Evolutionary conservation across 441 rosid genomes (phyloP).

Genomic region (Sinapis alba): DNA sequence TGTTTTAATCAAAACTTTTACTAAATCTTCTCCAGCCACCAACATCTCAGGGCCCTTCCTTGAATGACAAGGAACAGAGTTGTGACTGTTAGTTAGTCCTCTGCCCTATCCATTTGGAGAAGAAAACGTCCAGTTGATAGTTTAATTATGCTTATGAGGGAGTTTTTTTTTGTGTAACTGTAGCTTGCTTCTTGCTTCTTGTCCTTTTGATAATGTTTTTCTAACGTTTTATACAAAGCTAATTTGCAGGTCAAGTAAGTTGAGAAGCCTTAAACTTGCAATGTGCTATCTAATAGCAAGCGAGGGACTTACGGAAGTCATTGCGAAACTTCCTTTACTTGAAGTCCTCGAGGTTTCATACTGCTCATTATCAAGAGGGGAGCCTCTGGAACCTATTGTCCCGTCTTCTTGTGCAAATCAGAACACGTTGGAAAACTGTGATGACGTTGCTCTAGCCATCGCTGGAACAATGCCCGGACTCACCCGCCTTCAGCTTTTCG

Average conservation of each 20-base stretch:
- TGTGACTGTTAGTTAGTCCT: neutral
- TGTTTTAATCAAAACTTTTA: neutral
- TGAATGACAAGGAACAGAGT: neutral
- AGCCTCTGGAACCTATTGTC: neutral
- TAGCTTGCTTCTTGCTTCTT: neutral
- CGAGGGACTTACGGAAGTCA: neutral
- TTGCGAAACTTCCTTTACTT: neutral
- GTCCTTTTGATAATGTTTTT: neutral
- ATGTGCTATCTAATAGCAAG: neutral
- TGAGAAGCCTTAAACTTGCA: neutral
- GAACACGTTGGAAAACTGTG: neutral
- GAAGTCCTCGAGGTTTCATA: constrained; percentile 1
- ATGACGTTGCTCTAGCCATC: neutral
- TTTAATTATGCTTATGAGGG: neutral
- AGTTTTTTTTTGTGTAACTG: neutral
- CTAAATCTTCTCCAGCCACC: neutral
- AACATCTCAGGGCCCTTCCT: neutral
- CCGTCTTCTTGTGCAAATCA: neutral
- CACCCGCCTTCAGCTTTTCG: neutral
- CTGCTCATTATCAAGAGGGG: neutral
- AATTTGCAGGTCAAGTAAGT: neutral
- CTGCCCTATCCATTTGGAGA: neutral
- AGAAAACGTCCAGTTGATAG: neutral
- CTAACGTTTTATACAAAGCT: neutral
- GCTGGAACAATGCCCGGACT: neutral